phyloP scores from a whole-genome alignment of 306 rosid genomes.

The Malus sieversii region DNA sequence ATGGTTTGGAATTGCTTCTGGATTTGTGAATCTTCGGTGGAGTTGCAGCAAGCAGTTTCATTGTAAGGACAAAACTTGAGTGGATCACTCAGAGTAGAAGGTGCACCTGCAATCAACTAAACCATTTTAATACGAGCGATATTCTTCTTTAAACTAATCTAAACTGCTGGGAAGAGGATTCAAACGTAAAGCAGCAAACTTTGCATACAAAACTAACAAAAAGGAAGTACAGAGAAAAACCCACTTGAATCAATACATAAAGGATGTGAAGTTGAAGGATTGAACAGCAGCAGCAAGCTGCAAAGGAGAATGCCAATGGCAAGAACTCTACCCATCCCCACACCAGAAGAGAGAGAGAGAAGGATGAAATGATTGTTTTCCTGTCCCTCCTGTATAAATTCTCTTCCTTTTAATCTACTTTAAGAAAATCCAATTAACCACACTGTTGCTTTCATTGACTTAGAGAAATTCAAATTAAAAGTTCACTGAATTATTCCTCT shows the following conservation, averaged over 20 bases:
- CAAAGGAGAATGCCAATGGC: slow-evolving; percentile 37
- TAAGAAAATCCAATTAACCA: slow-evolving; percentile 8
- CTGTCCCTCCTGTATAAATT: slow-evolving; percentile 13
- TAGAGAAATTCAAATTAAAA: neutral
- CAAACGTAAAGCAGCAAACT: neutral
- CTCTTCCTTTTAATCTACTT: slow-evolving; percentile 17
- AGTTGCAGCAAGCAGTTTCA: slow-evolving; percentile 77
- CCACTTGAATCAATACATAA: slow-evolving; percentile 75
- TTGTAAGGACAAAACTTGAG: slow-evolving; percentile 71
- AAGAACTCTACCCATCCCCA: slow-evolving; percentile 45
- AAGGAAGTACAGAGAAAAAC: slow-evolving; percentile 11
- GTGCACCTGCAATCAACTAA: slow-evolving; percentile 45
- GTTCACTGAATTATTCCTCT: neutral
- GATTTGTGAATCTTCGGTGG: slow-evolving; percentile 55
- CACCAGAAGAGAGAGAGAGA: slow-evolving; percentile 16
- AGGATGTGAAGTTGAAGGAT: slow-evolving; percentile 58
- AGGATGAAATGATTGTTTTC: neutral
- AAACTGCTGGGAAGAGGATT: neutral
- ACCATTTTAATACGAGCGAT: slow-evolving; percentile 18
- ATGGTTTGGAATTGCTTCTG: slow-evolving; percentile 54
- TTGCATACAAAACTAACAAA: neutral
- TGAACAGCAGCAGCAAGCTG: slow-evolving; percentile 47
- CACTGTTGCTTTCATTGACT: slow-evolving; percentile 9
- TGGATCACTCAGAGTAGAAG: slow-evolving; percentile 40
- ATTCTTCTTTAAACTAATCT: neutral